Base-by-base conservation (phyloP, 345 rosid genomes). In the Sonneratia caseolaris region DNA sequence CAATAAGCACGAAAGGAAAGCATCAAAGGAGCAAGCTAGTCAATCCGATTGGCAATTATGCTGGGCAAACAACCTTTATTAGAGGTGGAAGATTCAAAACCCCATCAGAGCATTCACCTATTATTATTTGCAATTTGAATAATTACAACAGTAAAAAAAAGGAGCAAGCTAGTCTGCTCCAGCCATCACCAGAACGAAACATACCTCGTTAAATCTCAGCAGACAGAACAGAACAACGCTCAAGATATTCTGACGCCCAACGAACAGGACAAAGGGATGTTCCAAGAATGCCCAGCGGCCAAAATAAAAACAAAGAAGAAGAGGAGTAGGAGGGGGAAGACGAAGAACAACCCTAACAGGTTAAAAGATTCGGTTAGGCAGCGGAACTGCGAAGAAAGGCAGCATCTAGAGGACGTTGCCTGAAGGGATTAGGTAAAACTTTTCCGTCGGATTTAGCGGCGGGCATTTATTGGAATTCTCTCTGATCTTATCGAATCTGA, bases 381-480 rank as follows among this genome's bases (percentile, higher is more conserved):
- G 69, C 45, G 48, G 48, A 66, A 38, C 13, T 6, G 45, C 16
- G 43, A 67, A n/a, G 49, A 45, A 36, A 67, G 24, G 70, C 24
- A 19, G 12, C 43, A 36, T 36, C 42, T 65, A 35, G 68, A 38
- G 27, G 32, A 67, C 24, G 24, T 2, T 24, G 70, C 38, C 40
- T 40, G 48, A 18, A 66, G 51, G 51, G 48, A 9, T 67, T 16
- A 18, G 32, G 45, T 21, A 2, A 36, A 18, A n/a, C 14, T 1
- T 67, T 18, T 32, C 49, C 51, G 51, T 38, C 49, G 32, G 49
- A 67, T 67, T 18, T 16, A 57, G 64, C 64, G 70, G 70, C 42
- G 13, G 51, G 70, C 9, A 37, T 66, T 66, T n/a, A 1, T 37
- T 37, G 16, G 37, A 62, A 62, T 62, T 62, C 66, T n/a, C 66